A percentile compares a stretch with the other conserved stretches of the same genome.
These are phyloP conservation scores for Cymodocea nodosa DNA, from an alignment of 116 monocot species.

Conservation along the genomic window DNA sequence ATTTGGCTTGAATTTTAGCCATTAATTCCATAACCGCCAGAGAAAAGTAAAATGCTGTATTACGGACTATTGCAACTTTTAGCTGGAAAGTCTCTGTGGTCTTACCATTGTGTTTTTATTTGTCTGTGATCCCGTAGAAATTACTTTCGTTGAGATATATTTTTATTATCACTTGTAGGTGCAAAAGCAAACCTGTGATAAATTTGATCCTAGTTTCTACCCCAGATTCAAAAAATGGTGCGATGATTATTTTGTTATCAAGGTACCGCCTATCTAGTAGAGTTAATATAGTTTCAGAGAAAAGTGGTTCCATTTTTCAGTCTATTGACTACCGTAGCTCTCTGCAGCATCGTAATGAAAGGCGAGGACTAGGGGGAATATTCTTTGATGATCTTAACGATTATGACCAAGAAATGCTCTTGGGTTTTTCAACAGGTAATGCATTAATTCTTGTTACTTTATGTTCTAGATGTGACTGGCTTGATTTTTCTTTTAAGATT, in stretches of 20 bases:
- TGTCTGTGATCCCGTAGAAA: background rate
- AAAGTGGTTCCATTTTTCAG: background rate
- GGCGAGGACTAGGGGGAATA: constrained; percentile 97
- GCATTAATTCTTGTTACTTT: background rate
- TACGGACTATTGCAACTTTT: too few species aligned
- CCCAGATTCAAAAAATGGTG: constrained; percentile 99
- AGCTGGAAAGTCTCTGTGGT: too few species aligned
- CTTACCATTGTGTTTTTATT: background rate
- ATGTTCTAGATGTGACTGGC: background rate
- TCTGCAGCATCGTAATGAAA: constrained; percentile 92
- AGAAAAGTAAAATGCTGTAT: too few species aligned
- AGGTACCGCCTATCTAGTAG: constrained; percentile 25
- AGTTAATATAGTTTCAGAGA: background rate
- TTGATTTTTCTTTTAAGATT: too few species aligned
- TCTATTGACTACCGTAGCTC: background rate
- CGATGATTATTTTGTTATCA: constrained; percentile 92
- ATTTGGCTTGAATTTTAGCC: background rate
- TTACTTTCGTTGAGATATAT: background rate
- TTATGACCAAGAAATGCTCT: constrained; percentile 96
- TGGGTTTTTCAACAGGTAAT: constrained; percentile 81
- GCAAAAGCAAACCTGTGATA: constrained; percentile 95
- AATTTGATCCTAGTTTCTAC: constrained; percentile 92
- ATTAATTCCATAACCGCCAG: background rate
- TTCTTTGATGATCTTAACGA: constrained; percentile 98
- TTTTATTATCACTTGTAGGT: constrained; percentile 30